Evolutionary conservation across 2,329 filamentous ascomycete genomes (phyloP).

Genomic region (Phyllosticta citriasiana): DNA sequence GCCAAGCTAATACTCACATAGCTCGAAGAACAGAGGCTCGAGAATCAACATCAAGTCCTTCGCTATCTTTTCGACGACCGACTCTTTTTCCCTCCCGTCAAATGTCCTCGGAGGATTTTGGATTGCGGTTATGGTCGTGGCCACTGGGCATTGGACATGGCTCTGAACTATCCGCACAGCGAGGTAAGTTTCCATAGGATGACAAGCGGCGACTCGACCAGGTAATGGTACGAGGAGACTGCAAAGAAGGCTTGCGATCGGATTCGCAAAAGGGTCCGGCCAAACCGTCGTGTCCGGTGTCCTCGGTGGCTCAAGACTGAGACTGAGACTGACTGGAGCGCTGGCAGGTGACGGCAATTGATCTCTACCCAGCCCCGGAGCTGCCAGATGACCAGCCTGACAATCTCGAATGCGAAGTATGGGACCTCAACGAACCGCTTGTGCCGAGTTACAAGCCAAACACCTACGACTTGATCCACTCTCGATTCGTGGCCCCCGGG

Average conservation of each 20-base stretch:
- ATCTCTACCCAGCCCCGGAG: constrained; percentile 24
- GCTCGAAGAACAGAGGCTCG: constrained; percentile 28
- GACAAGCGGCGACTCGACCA: neutral
- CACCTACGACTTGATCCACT: constrained; percentile 77
- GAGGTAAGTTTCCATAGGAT: constrained; percentile 19
- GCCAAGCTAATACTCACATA: constrained; percentile 14
- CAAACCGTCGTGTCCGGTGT: neutral
- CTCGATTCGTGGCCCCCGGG: constrained; percentile 59
- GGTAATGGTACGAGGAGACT: neutral
- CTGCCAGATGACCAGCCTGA: constrained; percentile 26
- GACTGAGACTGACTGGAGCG: neutral
- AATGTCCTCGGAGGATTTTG: constrained; percentile 24
- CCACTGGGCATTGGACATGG: constrained; percentile 27
- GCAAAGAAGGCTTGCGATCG: neutral
- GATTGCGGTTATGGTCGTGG: constrained; percentile 32
- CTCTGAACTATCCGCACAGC: constrained; percentile 27
- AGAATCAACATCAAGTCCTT: constrained; percentile 25
- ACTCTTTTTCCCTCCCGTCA: constrained; percentile 22
- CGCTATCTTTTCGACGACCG: constrained; percentile 19
- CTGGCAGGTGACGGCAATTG: constrained; percentile 26
- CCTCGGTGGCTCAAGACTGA: neutral
- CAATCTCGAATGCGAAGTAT: constrained; percentile 24
- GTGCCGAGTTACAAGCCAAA: constrained; percentile 51
- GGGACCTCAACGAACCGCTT: constrained; percentile 31
- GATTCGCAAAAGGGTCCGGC: neutral